These are phyloP conservation scores for Cucurbita moschata DNA, from an alignment of 306 rosid genomes.

Conservation along the genomic window DNA sequence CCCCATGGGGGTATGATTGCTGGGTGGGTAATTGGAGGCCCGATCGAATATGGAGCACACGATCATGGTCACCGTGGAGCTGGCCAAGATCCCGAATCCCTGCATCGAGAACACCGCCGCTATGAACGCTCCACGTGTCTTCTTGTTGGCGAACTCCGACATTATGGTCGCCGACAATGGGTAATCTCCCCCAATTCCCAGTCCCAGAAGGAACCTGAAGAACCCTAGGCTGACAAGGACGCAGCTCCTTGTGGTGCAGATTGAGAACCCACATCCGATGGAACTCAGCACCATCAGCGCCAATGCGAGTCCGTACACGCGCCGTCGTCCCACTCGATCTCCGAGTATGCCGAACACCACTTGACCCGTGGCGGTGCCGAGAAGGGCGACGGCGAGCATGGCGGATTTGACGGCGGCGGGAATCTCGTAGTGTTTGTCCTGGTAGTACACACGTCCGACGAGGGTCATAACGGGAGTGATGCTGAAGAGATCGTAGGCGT, in stretches of 20 bases:
- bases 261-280: slow-evolving; percentile 52
- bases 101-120: slow-evolving; percentile 84
- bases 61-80: slow-evolving; percentile 37
- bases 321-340: slow-evolving; percentile 45
- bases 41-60: slow-evolving; percentile 35
- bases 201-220: slow-evolving; percentile 54
- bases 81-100: slow-evolving; percentile 60
- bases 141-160: slow-evolving; percentile 80
- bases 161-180: slow-evolving; percentile 71
- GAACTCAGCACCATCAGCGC: slow-evolving; percentile 43
- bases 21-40: background rate
- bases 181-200: slow-evolving; percentile 83
- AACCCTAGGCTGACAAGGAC: slow-evolving; percentile 40
- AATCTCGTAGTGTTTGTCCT: background rate
- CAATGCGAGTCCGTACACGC: slow-evolving; percentile 43
- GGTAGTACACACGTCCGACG: slow-evolving; percentile 41
- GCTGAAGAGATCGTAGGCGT: slow-evolving; percentile 58
- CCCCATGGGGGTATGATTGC: slow-evolving; percentile 14
- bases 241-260: slow-evolving; percentile 28
- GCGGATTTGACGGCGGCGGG: slow-evolving; percentile 14
- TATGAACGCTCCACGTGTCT: slow-evolving; percentile 65
- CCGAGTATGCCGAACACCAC: slow-evolving; percentile 49
- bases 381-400: slow-evolving; percentile 23
- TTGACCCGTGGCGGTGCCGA: slow-evolving; percentile 52
- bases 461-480: slow-evolving; percentile 36